Evolutionary conservation across 805 yeast genomes (phyloP).

Genomic region (Metschnikowia rubicola): DNA sequence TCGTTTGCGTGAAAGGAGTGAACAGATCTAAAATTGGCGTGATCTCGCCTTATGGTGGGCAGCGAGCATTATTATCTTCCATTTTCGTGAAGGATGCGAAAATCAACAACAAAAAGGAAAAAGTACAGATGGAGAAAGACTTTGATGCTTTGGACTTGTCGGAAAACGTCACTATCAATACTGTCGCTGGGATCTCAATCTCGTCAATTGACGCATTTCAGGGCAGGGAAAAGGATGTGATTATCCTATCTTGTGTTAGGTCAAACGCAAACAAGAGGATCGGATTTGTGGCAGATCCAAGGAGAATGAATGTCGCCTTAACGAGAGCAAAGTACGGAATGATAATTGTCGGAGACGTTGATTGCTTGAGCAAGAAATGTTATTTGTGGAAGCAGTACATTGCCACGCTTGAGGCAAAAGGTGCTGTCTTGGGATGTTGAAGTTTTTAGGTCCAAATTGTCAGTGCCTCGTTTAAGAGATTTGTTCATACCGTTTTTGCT

Average conservation of each 20-base stretch:
- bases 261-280: conserved; percentile 37
- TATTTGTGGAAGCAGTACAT: conserved; percentile 64
- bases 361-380: conserved; percentile 60
- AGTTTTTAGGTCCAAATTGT: background rate
- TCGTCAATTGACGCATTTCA: conserved; percentile 50
- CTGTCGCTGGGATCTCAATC: conserved; percentile 57
- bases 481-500: too few relatives aligned
- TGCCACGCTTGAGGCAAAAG: background rate
- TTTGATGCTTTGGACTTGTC: background rate
- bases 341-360: conserved; percentile 73
- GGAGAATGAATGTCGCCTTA: conserved; percentile 42
- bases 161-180: background rate
- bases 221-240: conserved; percentile 43
- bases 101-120: background rate
- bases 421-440: background rate
- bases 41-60: conserved; percentile 93
- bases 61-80: conserved; percentile 65
- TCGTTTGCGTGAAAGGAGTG: conserved; percentile 54
- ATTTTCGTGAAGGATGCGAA: background rate
- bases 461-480: background rate
- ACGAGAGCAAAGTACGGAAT: conserved; percentile 43
- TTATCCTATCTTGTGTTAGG: conserved; percentile 41
- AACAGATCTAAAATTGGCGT: conserved; percentile 73
- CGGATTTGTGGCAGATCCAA: conserved; percentile 42
- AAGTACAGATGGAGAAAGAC: background rate